Evolutionary conservation across 23 red algal species (phyloP).

Genomic region (Cyanidium caldarium): DNA sequence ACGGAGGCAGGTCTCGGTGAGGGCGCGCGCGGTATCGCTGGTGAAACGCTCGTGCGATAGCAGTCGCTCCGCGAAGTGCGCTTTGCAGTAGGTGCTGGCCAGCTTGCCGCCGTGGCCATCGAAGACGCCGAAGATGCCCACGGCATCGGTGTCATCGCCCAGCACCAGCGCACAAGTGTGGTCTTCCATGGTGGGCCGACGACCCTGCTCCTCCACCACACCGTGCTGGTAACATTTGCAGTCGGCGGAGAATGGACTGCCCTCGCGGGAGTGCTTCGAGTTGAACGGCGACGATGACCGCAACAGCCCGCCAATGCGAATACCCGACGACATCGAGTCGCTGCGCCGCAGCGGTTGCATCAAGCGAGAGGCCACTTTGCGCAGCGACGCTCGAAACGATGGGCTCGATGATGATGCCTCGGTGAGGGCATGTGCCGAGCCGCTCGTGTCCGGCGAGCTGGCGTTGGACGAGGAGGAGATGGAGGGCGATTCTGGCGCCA

Average conservation of each 20-base stretch:
- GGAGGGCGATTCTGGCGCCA: no score
- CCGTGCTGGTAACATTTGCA: not conserved
- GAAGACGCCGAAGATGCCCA: conserved; percentile 26
- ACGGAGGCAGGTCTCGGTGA: conserved; percentile 8
- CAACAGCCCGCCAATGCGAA: not conserved
- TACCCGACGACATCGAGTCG: no score
- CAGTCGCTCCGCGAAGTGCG: conserved; percentile 6
- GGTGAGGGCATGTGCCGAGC: no score
- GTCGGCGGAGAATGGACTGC: not conserved
- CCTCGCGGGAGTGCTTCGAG: not conserved
- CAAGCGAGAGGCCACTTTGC: not conserved
- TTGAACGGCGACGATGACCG: not conserved
- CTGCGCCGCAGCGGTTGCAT: not conserved
- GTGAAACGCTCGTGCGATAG: not conserved
- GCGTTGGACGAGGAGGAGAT: no score
- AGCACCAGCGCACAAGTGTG: not conserved
- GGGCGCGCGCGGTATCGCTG: not conserved
- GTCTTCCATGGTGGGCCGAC: not conserved
- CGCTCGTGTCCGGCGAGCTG: no score
- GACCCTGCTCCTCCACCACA: conserved; percentile 4
- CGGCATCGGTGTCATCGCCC: not conserved
- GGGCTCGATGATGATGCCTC: no score
- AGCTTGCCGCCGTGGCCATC: conserved; percentile 36
- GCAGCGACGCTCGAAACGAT: not conserved
- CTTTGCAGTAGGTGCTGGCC: conserved; percentile 6